These are phyloP conservation scores for Citrus hindsii DNA, from an alignment of 345 rosid species.

Conservation along the genomic window DNA sequence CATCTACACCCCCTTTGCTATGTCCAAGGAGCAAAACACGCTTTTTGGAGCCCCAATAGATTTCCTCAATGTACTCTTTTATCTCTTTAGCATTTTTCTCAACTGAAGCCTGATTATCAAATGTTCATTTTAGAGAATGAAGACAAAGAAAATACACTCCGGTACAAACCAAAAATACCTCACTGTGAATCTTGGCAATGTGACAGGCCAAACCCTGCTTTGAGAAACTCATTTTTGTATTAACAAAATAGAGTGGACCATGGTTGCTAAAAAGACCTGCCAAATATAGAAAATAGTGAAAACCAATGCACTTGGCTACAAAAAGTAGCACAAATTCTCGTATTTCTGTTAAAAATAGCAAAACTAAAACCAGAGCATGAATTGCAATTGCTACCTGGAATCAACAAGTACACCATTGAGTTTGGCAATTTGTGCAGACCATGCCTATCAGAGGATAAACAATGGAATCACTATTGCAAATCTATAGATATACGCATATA, in stretches of 20 bases:
- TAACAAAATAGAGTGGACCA: conserved; percentile 92
- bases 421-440: conserved; percentile 86
- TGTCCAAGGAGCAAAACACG: conserved; percentile 92
- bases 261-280: conserved; percentile 99
- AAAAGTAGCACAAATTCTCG: background rate
- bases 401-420: conserved; percentile 77
- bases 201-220: conserved; percentile 93
- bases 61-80: conserved; percentile 92
- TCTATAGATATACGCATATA: conserved; percentile 8
- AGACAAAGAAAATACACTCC: conserved; percentile 1
- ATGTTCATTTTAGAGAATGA: conserved; percentile 22
- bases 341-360: background rate
- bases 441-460: conserved; percentile 57
- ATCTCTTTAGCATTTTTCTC: conserved; percentile 96
- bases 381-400: conserved; percentile 67
- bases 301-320: background rate
- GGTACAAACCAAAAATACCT: conserved; percentile 43
- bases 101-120: conserved; percentile 75
- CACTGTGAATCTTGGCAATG: conserved; percentile 98
- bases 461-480: conserved; percentile 18
- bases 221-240: conserved; percentile 75
- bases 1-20: conserved; percentile 98
- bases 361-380: background rate
- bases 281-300: conserved; percentile 7
- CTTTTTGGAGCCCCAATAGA: conserved; percentile 93